Conservation (phyloP, 2,329 filamentous ascomycete genomes). For the Cladosporium sp. region DNA sequence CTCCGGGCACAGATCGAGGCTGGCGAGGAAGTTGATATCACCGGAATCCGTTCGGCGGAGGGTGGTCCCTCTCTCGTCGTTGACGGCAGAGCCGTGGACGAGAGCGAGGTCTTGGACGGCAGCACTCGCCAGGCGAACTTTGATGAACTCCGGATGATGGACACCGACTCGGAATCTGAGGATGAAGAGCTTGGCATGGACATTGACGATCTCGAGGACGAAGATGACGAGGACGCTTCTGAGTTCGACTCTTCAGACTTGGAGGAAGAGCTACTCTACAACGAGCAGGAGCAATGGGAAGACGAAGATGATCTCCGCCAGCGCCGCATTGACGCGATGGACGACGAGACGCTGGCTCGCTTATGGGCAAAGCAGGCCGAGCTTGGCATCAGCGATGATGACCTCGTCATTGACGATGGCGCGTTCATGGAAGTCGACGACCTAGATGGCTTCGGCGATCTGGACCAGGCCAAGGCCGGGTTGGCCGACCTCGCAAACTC, state of each 20-base stretch:
- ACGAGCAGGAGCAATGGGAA: constrained; percentile 31
- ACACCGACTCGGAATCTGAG: constrained; percentile 28
- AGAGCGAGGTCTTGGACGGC: constrained; percentile 25
- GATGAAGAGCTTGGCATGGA: constrained; percentile 15
- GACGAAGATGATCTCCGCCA: constrained; percentile 38
- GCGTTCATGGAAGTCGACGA: constrained; percentile 17
- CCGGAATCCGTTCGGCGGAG: constrained; percentile 2
- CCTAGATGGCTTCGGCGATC: constrained; percentile 23
- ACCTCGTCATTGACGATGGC: constrained; percentile 50
- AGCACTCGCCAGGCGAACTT: constrained; percentile 15
- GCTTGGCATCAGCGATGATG: constrained; percentile 54
- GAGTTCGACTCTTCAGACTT: constrained; percentile 32
- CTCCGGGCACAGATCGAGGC: constrained; percentile 38
- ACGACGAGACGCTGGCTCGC: constrained; percentile 58
- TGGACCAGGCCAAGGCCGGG: constrained; percentile 26
- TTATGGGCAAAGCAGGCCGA: constrained; percentile 57
- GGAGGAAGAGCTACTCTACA: constrained; percentile 28
- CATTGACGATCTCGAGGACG: constrained; percentile 25
- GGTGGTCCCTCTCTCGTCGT: constrained; percentile 24
- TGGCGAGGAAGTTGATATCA: constrained; percentile 16
- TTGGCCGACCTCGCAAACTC: constrained; percentile 24
- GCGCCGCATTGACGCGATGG: constrained; percentile 35
- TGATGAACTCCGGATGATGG: constrained; percentile 15
- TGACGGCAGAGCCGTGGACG: constrained; percentile 24
- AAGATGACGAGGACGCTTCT: constrained; percentile 35